Evolutionary conservation across 2,329 filamentous ascomycete genomes (phyloP).

Genomic region (Saccharata proteae): DNA sequence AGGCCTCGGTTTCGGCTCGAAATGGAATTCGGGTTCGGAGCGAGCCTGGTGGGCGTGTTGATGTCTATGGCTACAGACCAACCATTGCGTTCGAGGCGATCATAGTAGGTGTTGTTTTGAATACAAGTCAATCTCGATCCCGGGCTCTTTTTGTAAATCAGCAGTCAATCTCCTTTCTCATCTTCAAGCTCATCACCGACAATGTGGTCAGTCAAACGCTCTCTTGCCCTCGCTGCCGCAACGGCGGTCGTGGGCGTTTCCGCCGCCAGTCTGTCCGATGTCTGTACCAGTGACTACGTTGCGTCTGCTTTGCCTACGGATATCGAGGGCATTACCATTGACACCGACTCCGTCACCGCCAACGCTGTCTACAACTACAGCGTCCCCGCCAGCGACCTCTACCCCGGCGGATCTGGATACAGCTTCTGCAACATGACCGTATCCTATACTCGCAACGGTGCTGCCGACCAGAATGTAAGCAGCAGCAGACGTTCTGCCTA

Average conservation of each 20-base stretch:
- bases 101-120: no score
- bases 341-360: conserved; percentile 14
- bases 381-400: conserved; percentile 10
- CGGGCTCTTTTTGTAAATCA: no score
- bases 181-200: background rate
- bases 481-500: no score
- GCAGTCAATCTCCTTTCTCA: conserved; percentile 1
- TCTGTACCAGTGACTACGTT: conserved; percentile 13
- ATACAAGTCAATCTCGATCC: no score
- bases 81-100: no score
- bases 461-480: background rate
- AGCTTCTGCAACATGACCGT: conserved; percentile 37
- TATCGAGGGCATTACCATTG: conserved; percentile 9
- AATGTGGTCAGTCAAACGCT: conserved; percentile 1
- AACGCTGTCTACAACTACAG: conserved; percentile 23
- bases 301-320: conserved; percentile 13
- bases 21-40: no score
- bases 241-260: conserved; percentile 1
- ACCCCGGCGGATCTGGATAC: conserved; percentile 18
- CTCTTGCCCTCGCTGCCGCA: conserved; percentile 1
- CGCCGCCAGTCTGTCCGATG: conserved; percentile 3
- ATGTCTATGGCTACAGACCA: no score
- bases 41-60: no score
- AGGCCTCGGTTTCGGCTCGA: no score
- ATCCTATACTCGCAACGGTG: conserved; percentile 32